These are phyloP conservation scores for Monosporascus sp. DNA, from an alignment of 2,329 filamentous ascomycete species.

Conservation along the genomic window DNA sequence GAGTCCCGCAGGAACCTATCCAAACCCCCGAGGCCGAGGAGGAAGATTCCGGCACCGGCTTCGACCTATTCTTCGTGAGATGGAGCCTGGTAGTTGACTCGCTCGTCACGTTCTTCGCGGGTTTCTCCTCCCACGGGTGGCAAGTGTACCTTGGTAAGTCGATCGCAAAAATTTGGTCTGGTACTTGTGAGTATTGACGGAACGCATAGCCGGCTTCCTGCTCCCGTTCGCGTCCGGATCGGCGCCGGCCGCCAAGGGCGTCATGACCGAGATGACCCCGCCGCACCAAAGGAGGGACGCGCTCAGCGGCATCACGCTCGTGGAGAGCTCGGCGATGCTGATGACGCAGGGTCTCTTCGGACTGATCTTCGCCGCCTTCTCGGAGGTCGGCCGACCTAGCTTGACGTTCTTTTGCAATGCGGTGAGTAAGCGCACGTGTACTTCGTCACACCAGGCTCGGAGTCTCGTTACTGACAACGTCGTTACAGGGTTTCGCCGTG, in stretches of 20 bases:
- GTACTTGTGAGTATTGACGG: not conserved
- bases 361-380: slow-evolving; percentile 59
- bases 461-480: slow-evolving; percentile 6
- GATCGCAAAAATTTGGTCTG: not conserved
- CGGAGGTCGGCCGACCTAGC: slow-evolving; percentile 52
- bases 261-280: slow-evolving; percentile 67
- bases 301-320: slow-evolving; percentile 61
- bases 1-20: slow-evolving; percentile 21
- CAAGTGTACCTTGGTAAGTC: slow-evolving; percentile 58
- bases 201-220: slow-evolving; percentile 48
- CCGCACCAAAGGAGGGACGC: slow-evolving; percentile 59
- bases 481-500: slow-evolving; percentile 45
- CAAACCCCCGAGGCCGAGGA: slow-evolving; percentile 18
- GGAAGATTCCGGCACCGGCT: slow-evolving; percentile 31
- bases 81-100: slow-evolving; percentile 63
- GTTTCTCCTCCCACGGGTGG: slow-evolving; percentile 58
- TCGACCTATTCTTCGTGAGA: slow-evolving; percentile 63
- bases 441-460: not conserved
- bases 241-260: slow-evolving; percentile 64
- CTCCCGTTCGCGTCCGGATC: slow-evolving; percentile 66
- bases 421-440: slow-evolving; percentile 31
- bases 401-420: slow-evolving; percentile 65
- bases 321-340: slow-evolving; percentile 63
- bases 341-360: slow-evolving; percentile 63
- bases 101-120: slow-evolving; percentile 55